Evolutionary conservation across 805 yeast species (phyloP).

Genomic region (Sugiyamaella floridensis): DNA sequence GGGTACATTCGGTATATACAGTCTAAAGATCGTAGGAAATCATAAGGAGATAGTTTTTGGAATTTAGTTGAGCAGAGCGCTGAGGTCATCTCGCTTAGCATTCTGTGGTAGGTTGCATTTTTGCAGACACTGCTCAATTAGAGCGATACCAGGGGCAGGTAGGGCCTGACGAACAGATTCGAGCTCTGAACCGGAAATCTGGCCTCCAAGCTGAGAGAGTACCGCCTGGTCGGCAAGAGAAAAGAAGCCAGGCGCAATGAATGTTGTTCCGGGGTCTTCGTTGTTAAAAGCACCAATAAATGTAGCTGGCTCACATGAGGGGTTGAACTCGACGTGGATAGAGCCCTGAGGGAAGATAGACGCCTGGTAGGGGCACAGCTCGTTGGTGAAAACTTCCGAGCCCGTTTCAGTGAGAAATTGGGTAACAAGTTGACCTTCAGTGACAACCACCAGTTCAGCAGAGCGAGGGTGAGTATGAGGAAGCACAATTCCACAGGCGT

Average conservation of each 20-base stretch:
- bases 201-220: slow-evolving; percentile 10
- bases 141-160: slow-evolving; percentile 13
- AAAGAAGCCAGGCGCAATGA: slow-evolving; percentile 16
- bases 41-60: background rate
- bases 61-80: background rate
- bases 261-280: slow-evolving; percentile 16
- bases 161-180: slow-evolving; percentile 6
- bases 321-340: slow-evolving; percentile 17
- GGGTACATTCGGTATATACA: background rate
- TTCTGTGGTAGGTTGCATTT: slow-evolving; percentile 7
- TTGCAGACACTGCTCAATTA: slow-evolving; percentile 11
- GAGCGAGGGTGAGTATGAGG: slow-evolving; percentile 19
- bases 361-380: slow-evolving; percentile 9
- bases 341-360: slow-evolving; percentile 18
- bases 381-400: slow-evolving; percentile 9
- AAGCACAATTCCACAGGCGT: slow-evolving; percentile 17
- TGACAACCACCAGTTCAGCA: slow-evolving; percentile 15
- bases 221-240: slow-evolving; percentile 13
- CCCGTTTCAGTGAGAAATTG: slow-evolving; percentile 18
- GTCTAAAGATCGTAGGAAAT: background rate
- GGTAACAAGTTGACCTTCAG: slow-evolving; percentile 13
- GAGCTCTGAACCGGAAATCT: slow-evolving; percentile 10
- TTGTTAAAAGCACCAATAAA: slow-evolving; percentile 15
- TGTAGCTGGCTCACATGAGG: slow-evolving; percentile 13
- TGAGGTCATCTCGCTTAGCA: slow-evolving; percentile 1